Evolutionary conservation across 2,329 filamentous ascomycete genomes (phyloP), one percentile per base, ranked within the genome.

Genomic region (Penicillium rolfsii): DNA sequence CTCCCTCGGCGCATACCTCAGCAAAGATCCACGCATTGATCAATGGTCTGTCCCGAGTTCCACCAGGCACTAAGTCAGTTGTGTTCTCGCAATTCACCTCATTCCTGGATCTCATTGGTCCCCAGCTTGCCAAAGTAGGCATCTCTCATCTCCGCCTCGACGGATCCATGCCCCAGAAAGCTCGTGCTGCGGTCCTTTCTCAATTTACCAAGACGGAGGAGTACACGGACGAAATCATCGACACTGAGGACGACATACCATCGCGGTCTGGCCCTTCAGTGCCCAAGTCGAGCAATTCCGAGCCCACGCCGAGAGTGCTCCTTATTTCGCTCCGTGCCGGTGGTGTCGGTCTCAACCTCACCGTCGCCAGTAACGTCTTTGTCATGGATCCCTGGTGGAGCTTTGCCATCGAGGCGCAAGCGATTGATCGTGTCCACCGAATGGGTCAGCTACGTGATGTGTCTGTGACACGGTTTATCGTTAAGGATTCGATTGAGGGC

Each of bases 321-420:
- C 82, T 99, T 1, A 85, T 99, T 55, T 94, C 89, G 69, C 81
- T 99, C 58, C 85, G 92, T 22, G 95, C 96, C 0, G 95, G 96
- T 4, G 96, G 95, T 26, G 95, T 99, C 0, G 95, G 95, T 0
- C 82, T 99, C 46, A 99, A 99, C 73, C 78, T 99, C 63, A 98
- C 94, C 0, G 89, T 88, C 67, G 95, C 95, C 5, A 91, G 89
- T 65, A 83, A 91, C 57, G 96, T 99, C 5, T 99, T 90, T 80
- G 96, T 99, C 91, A 98, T 99, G 95, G 95, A 99, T 76, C 95
- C 95, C 0, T 99, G 95, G 95, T 99, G 95, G 95, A 96, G 91
- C 73, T 99, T 94, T 77, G 93, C 95, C 0, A 89, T 98, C 12
- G 95, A 99, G 78, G 92, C 93, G 5, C 95, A 99, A 77, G 95